Evolutionary conservation across 2,329 filamentous ascomycete species (phyloP), one percentile per base, ranked within the genome.

Genomic region (Peltaster fructicola): DNA sequence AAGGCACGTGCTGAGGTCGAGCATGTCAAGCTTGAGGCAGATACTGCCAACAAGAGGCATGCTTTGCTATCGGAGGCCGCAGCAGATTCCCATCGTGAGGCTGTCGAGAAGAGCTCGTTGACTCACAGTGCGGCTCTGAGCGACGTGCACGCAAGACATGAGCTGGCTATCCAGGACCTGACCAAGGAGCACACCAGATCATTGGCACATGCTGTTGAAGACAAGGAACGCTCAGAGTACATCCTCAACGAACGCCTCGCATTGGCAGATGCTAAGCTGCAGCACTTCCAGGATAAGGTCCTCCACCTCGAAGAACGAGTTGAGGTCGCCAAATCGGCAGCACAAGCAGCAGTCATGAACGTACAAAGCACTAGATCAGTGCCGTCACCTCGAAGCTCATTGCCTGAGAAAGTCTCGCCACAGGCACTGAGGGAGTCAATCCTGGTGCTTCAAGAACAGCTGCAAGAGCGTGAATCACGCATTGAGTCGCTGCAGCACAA

Each of bases 371-470:
- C 33, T 8, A 11, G 13, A 7, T 22, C 27, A n/a, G 25, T 29
- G 6, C 26, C 35, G 6, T 17, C 34, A 8, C 28, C 36, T 3
- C 47, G 52, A 20, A 43, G 50, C 14, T 54, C 49, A 37, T 45
- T 72, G 4, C 77, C 80, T 0, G 81, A 88, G 48, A 91, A 77
- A 60, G 80, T 93, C 30, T 93, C 85, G 3, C 80, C 84, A 1
- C 85, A 95, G 52, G 88, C 88, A 5, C 66, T 98, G 15, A 76
- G 88, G 15, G 88, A 98, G 52, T 92, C 84, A 1, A 93, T 98
- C 45, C 73, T 91, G 53, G 88, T 93, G 10, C 62, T 98, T 14
- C 88, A 98, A 53, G 85, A 95, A 50, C 88, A 98, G 51, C 65
- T 98, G 5, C 88, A 95, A 50, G 81, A 88, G 40, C 82, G 88